Evolutionary conservation across 805 yeast genomes (phyloP), one percentile per base, ranked within the genome.

Genomic region (Myxozyma neglecta): DNA sequence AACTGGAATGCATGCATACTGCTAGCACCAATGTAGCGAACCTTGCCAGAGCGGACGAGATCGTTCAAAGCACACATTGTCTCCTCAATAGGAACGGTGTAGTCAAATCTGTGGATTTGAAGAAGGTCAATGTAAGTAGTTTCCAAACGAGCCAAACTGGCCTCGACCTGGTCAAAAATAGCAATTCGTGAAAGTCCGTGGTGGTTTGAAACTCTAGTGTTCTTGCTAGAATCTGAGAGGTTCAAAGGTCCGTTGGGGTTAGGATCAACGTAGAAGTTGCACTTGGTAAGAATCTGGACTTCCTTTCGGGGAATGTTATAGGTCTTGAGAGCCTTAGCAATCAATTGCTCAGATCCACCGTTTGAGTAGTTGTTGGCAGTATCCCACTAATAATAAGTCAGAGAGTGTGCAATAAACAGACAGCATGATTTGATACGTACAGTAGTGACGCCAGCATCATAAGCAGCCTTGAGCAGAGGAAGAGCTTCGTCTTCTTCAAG

Each of bases 11-110:
- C 80, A 62, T 75, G 75, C 88, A 85, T 84, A 1, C 85, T 73
- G 0, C 87, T 84, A 1, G 88, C 87, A n/a, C 89, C 88, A 61
- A 85, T 77, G 70, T 85, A 85, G 53, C 86, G 75, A 3, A 77
- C 76, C 34, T 73, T 73, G n/a, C 86, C 86, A 39, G 67, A 58
- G 39, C 76, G 74, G 24, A 82, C 80, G 18, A 81, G 76, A 63
- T 80, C 83, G 69, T 85, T 80, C 67, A 84, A 74, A 0, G 87
- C 80, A 66, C 73, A 78, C 85, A 85, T 83, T 40, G 77, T 80
- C 67, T 85, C 88, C 53, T 77, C 77, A 57, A 77, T 75, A 35
- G 85, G 82, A 3, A 81, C 77, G 3, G 73, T 66, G 16, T 20
- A 66, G 67, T 70, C 84, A 88, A 53, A 77, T 71, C 60, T 88